Evolutionary conservation across 1,139 yeast species (phyloP), one percentile per base, ranked within the genome.

Genomic region (Geotrichum europaeum): DNA sequence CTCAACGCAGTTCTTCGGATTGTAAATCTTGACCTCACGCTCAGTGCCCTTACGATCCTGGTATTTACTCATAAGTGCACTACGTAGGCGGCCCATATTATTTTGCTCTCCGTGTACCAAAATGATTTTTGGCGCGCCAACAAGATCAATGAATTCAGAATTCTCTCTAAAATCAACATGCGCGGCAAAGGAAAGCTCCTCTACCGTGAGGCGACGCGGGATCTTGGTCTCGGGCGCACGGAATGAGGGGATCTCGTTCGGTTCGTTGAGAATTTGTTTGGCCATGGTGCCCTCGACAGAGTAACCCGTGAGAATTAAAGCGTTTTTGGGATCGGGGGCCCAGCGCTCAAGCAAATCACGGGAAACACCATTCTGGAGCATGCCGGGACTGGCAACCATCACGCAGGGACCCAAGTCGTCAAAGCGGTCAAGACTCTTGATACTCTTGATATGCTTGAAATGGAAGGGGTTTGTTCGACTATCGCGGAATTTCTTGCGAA

Each of bases 281-380:
- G 99, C 99, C 91, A 94, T 84, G 1, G 99, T 94, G 28, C 99
- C 99, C 72, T 94, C 99, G 4, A 94, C 97, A 2, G 98, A 92
- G 73, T 94, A 94, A 76, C 99, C 99, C 0, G 99, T 95, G 73
- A 94, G 76, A 45, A 94, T 83, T 34, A 91, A 85, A 1, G 96
- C 80, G 69, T 94, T 94, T 69, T 90, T 87, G 2, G 96, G 89
- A 69, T 94, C 99, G 0, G 99, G 99, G 1, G 96, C 94, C 99
- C 99, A 94, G 72, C 87, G 84, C 71, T 94, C 99, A 50, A 94
- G 78, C 53, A 94, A 78, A 67, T 89, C 96, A 68, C 99, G 81
- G 0, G 97, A 91, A 2, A 92, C 86, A 65, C 99, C 99, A 69
- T 89, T 92, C 72, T 94, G 99, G 57, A 94, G 79, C 99, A 94